Evolutionary conservation across 768 basidiomycete genomes (phyloP).

Genomic region (Melanogaster broomeanus): DNA sequence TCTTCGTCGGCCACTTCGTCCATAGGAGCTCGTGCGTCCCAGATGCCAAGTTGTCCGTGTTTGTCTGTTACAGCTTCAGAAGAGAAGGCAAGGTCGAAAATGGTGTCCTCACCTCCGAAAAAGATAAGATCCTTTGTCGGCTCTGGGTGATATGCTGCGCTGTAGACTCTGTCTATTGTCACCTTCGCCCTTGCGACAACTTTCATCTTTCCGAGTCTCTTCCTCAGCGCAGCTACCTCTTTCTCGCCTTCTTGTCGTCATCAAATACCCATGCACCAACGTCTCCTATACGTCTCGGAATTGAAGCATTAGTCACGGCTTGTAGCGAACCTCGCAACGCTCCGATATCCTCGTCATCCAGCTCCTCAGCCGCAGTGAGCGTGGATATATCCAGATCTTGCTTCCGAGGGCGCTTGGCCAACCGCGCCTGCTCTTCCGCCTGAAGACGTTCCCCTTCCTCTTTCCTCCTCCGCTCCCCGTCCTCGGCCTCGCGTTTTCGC

Average conservation of each 20-base stretch:
- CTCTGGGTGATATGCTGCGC: constrained; percentile 81
- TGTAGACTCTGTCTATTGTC: constrained; percentile 72
- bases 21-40: constrained; percentile 75
- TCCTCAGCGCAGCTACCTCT: constrained; percentile 54
- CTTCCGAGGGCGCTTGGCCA: constrained; percentile 69
- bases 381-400: constrained; percentile 61
- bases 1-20: constrained; percentile 73
- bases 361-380: constrained; percentile 52
- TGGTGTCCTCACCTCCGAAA: constrained; percentile 62
- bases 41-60: constrained; percentile 80
- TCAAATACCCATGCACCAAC: constrained; percentile 56
- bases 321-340: constrained; percentile 49
- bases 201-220: constrained; percentile 55
- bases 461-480: constrained; percentile 56
- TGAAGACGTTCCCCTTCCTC: constrained; percentile 64
- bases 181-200: constrained; percentile 83
- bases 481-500: constrained; percentile 63
- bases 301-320: constrained; percentile 34
- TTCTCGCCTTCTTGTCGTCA: constrained; percentile 43
- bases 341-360: constrained; percentile 44
- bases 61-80: constrained; percentile 57
- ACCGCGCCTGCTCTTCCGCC: constrained; percentile 60
- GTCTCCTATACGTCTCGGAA: constrained; percentile 41
- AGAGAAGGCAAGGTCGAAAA: neutral
- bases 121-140: constrained; percentile 81